These are phyloP conservation scores for Apiotrichum sp. DNA, from an alignment of 1,284 basidiomycete genomes.

Conservation along the genomic window DNA sequence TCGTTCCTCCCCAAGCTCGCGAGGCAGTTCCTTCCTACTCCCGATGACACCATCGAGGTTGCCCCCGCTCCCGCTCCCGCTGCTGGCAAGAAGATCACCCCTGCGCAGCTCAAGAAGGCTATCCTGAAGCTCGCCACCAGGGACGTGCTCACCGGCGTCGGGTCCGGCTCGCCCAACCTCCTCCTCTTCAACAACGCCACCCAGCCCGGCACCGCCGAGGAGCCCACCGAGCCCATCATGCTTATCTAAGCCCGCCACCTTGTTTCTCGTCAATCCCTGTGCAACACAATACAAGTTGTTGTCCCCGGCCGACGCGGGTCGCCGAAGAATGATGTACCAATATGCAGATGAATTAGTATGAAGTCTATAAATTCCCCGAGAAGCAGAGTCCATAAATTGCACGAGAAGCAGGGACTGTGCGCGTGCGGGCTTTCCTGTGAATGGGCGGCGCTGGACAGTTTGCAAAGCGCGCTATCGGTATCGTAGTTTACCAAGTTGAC, in stretches of 20 bases:
- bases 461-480: too few relatives aligned
- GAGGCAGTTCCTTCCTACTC: conserved; percentile 38
- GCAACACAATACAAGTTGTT: not conserved
- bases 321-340: conserved; percentile 2
- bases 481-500: too few relatives aligned
- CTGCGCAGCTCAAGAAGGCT: conserved; percentile 67
- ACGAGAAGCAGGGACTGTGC: too few relatives aligned
- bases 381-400: too few relatives aligned
- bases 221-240: not conserved
- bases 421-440: too few relatives aligned
- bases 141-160: conserved; percentile 51
- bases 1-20: conserved; percentile 35
- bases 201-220: not conserved
- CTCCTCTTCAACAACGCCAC: conserved; percentile 82
- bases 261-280: not conserved
- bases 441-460: too few relatives aligned
- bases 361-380: too few relatives aligned
- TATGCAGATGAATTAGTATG: conserved; percentile 1
- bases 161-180: conserved; percentile 58
- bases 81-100: conserved; percentile 50
- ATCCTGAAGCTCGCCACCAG: conserved; percentile 58
- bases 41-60: conserved; percentile 27
- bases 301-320: not conserved
- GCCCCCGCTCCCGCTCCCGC: conserved; percentile 22
- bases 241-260: not conserved